These are phyloP conservation scores for Coniophora puteana DNA, from an alignment of 1,284 basidiomycete genomes.

Conservation along the genomic window DNA sequence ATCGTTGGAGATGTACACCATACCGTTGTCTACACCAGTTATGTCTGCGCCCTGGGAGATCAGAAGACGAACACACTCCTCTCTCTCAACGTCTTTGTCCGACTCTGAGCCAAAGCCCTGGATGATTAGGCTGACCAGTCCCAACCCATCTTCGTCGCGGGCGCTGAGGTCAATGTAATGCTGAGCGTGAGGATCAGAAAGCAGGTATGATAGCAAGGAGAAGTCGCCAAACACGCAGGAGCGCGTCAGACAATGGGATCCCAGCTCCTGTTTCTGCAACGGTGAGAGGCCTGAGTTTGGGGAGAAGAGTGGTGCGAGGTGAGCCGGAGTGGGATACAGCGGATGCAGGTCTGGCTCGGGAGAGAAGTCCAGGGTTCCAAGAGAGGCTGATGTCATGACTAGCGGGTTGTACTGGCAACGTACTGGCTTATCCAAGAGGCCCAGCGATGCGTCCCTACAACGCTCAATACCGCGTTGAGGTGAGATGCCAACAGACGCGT, in stretches of 20 bases:
- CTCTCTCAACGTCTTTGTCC: slow-evolving; percentile 81
- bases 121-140: slow-evolving; percentile 76
- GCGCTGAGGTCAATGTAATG: slow-evolving; percentile 61
- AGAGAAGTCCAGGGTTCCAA: slow-evolving; percentile 42
- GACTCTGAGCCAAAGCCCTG: slow-evolving; percentile 79
- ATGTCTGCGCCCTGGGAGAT: slow-evolving; percentile 78
- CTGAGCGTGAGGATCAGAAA: slow-evolving; percentile 68
- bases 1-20: slow-evolving; percentile 3
- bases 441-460: too few relatives aligned
- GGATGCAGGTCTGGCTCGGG: slow-evolving; percentile 77
- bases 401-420: too few relatives aligned
- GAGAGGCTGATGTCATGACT: slow-evolving; percentile 12
- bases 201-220: slow-evolving; percentile 64
- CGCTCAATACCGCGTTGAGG: too few relatives aligned
- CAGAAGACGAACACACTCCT: slow-evolving; percentile 82
- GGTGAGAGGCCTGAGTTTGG: slow-evolving; percentile 64
- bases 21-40: slow-evolving; percentile 60
- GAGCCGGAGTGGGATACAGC: slow-evolving; percentile 64
- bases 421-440: too few relatives aligned
- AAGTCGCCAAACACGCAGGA: slow-evolving; percentile 76
- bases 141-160: slow-evolving; percentile 82
- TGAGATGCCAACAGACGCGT: too few relatives aligned
- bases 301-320: slow-evolving; percentile 59
- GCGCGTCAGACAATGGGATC: slow-evolving; percentile 67
- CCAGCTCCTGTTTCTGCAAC: slow-evolving; percentile 61